Percentiles rank a stretch among this genome's conserved stretches.
These are phyloP conservation scores for apple (Malus domestica) DNA, from an alignment of 306 rosid genomes.

Conservation along the genomic window ASM211411v1 NC_041796.1:2226001-2226500, in stretches of 20 bases:
- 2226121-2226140: background rate
- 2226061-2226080: conserved; percentile 57
- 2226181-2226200: conserved; percentile 60
- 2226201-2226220: conserved; percentile 65
- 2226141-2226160: conserved; percentile 40
- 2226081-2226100: conserved; percentile 1
- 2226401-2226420: background rate
- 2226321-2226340: background rate
- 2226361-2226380: background rate
- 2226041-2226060: conserved; percentile 85
- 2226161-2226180: conserved; percentile 77
- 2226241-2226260: background rate
- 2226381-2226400: no score
- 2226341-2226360: background rate
- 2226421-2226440: background rate
- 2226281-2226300: background rate
- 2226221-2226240: conserved; percentile 34
- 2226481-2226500: background rate
- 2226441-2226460: background rate
- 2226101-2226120: background rate
- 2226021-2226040: conserved; percentile 80
- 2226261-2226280: background rate
- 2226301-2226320: background rate
- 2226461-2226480: background rate
- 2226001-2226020: conserved; percentile 82